Evolutionary conservation across 1,139 yeast genomes (phyloP), one percentile per base, ranked within the genome.

Genomic region (Suhomyces bolitotheri): DNA sequence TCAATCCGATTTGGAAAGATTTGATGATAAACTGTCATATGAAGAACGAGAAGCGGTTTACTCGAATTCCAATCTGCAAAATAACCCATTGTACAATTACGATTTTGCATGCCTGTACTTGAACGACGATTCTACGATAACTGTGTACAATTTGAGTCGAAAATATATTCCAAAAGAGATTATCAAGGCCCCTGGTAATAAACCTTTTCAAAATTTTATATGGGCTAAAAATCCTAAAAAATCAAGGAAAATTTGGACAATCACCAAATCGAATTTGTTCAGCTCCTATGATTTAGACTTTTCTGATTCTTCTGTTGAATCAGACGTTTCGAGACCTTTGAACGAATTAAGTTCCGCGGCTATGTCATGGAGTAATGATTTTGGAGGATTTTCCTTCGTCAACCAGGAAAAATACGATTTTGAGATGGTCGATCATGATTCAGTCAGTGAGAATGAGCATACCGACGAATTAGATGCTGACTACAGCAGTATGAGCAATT

Each of bases 81-180:
- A 36, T 17, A 47, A 50, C 33, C 47, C 66, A 1, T 51, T 65
- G 34, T 60, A 60, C 49, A 65, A 64, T 45, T 79, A 88, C 20
- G 82, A 85, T 46, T 71, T 89, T 48, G 96, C 95, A 0, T 76
- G 86, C 33, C 82, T 84, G 55, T 85, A 82, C 40, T 65, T 86
- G 47, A 83, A 82, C 39, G 90, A 84, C 49, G 96, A 87, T 51
- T 76, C 87, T 8, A 73, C 80, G 13, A 73, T 88, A 5, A 79
- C 84, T 26, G 72, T 88, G 2, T 92, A 88, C 76, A 80, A 82
- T 34, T 66, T 90, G 31, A 72, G 74, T 28, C 66, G 97, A 41
- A 86, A 82, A 46, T 82, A 75, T 53, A 76, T 90, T 10, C 96
- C 98, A 0, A 72, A 75, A 34, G 79, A 82, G 50, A 71, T 81